A percentile compares a stretch with the other conserved stretches of the same genome.
phyloP scores from a whole-genome alignment of 2,329 filamentous ascomycete genomes.

The Calonectria crousiana region DNA sequence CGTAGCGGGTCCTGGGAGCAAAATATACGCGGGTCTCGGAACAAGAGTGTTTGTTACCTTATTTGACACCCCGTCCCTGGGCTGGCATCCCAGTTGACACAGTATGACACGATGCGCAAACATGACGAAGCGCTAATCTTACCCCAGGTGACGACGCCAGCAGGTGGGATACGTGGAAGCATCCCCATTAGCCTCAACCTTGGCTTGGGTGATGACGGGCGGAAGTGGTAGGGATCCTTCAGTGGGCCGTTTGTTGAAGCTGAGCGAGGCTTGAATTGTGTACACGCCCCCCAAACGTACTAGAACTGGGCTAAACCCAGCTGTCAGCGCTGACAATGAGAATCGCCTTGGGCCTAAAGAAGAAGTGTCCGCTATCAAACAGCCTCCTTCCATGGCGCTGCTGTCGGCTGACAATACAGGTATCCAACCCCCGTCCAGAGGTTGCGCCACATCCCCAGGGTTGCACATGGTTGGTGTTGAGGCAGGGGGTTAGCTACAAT shows the following conservation, averaged over 20 bases:
- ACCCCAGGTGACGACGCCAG: slow-evolving; percentile 29
- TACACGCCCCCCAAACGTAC: slow-evolving; percentile 15
- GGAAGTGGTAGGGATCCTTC: slow-evolving; percentile 31
- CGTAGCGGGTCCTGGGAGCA: not conserved
- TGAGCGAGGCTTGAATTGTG: slow-evolving; percentile 23
- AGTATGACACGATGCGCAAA: slow-evolving; percentile 32
- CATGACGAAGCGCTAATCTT: slow-evolving; percentile 29
- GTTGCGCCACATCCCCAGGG: slow-evolving; percentile 14
- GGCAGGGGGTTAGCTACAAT: not conserved
- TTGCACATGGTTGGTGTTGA: not conserved
- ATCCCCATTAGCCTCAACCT: slow-evolving; percentile 17
- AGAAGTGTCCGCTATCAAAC: not conserved
- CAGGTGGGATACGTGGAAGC: slow-evolving; percentile 18
- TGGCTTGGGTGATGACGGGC: slow-evolving; percentile 13
- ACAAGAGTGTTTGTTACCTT: slow-evolving; percentile 28
- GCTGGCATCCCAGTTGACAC: slow-evolving; percentile 18
- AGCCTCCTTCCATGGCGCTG: not conserved
- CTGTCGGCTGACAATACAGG: slow-evolving; percentile 13
- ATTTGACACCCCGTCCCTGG: slow-evolving; percentile 23
- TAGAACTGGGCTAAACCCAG: slow-evolving; percentile 10
- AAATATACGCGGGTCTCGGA: slow-evolving; percentile 20
- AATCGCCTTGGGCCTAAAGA: not conserved
- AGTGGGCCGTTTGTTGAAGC: slow-evolving; percentile 16
- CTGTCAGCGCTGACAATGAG: slow-evolving; percentile 17
- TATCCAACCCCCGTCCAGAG: not conserved